Base-by-base conservation (phyloP, 1,139 yeast genomes). In the Nakaseomyces bracarensis region DNA sequence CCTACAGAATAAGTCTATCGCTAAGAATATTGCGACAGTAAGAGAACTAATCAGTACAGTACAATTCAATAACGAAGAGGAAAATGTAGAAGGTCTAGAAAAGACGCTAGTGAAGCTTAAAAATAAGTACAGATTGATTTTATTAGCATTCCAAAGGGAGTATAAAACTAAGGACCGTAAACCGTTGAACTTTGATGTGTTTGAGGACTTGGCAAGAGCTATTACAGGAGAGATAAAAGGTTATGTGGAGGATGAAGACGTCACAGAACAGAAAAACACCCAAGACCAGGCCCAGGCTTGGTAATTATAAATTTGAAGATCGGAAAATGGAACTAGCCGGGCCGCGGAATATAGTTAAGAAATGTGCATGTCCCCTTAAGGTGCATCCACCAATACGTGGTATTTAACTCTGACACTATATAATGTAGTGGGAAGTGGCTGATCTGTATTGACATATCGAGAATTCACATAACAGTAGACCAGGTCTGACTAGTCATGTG, bases 81-180 rank as follows among this genome's bases (percentile, higher is more conserved):
- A 60, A 1, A 72, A 69, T 35, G 82, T 77, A 11, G 68, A 69
- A 6, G 61, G 60, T 14, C 73, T 69, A 46, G 82, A 76, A 44
- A 68, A 62, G 41, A 49, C 59, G 9, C 44, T 75, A 3, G 56
- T 58, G 4, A 73, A 72, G 51, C 68, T 77, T 4, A 60, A 79
- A 43, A 77, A 77, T 50, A 77, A 76, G 56, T 58, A 75, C 25
- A 58, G 83, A 44, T 67, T 74, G 9, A 54, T 77, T 11, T 61
- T 70, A 11, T 46, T 61, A 26, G 29, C 50, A 5, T 42, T 57
- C 4, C 51, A 60, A 14, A 55, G 55, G 26, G 45, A 46, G n/a
- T 34, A 37, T 38, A 55, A 51, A 21, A 30, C 28, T 14, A 40
- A 40, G 8, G 40, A 39, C 16, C 33, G 37, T n/a, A 42, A 44